These are phyloP conservation scores for Magnolia changhungtana DNA, from an alignment of 164 flowering plant genomes.

Conservation along the genomic window DNA sequence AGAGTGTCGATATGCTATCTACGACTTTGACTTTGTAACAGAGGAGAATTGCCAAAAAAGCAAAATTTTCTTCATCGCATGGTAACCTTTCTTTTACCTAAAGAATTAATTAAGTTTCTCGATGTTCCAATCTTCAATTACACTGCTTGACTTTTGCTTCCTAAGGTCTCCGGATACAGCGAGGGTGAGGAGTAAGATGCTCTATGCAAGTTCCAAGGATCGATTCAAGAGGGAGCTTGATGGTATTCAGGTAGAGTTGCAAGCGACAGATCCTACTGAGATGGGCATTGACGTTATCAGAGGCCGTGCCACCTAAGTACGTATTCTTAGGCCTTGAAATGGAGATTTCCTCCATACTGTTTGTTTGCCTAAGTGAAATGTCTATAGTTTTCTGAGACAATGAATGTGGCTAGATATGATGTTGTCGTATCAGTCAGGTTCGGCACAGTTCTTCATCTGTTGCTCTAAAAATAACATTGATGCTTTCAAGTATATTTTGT, in stretches of 20 bases:
- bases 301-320: constrained; percentile 41
- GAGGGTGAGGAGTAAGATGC: constrained; percentile 58
- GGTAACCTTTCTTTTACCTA: constrained; percentile 22
- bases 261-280: constrained; percentile 58
- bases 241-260: constrained; percentile 58
- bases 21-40: constrained; percentile 62
- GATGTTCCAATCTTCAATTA: neutral
- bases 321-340: constrained; percentile 7
- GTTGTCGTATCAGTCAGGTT: constrained; percentile 26
- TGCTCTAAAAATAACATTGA: constrained; percentile 18
- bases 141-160: neutral
- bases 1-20: constrained; percentile 64
- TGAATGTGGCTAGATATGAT: constrained; percentile 36
- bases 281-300: constrained; percentile 53
- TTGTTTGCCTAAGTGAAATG: constrained; percentile 34
- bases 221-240: constrained; percentile 58
- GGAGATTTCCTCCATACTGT: constrained; percentile 15
- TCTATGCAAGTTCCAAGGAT: constrained; percentile 60
- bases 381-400: constrained; percentile 40
- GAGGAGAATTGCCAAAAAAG: constrained; percentile 57
- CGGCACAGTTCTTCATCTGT: constrained; percentile 17
- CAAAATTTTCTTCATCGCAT: constrained; percentile 70
- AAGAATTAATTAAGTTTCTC: neutral
- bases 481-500: constrained; percentile 34
- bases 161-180: constrained; percentile 52